Base-by-base conservation (phyloP, 768 basidiomycete species). In the Macrolepiota fuliginosa region DNA sequence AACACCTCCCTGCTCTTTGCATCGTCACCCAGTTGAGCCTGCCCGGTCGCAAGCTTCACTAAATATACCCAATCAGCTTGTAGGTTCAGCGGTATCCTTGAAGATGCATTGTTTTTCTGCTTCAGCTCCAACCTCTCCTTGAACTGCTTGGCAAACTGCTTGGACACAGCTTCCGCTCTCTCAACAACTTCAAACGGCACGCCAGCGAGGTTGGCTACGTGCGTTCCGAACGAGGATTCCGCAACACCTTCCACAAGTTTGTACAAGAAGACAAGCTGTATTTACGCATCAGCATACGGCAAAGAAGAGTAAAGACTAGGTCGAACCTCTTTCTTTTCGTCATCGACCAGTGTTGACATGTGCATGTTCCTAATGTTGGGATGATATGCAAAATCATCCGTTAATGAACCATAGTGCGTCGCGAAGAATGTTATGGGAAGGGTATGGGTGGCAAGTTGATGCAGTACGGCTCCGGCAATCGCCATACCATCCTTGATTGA, bases 381-480 rank as follows among this genome's bases (percentile, higher is more conserved):
- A 69, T 96, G 93, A 67, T 94, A 93, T 2, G 83, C 83, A 71
- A 91, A 98, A 71, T 98, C 96, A 67, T 97, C 93, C 7, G 96
- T 97, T 46, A 98, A 80, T 1, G 94, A 92, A 2, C 94, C 94
- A 66, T 98, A 99, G 74, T 99, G 97, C 0, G 97, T 99, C 37
- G 97, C 96, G 68, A 99, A 99, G 79, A 98, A 97, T 1, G 92
- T 90, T 27, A 98, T 76, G 11, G 96, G 89, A 4, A 97, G 77
- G 0, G 93, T 95, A 68, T 93, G 92, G 0, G 96, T 97, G 1
- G 97, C 94, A 15, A 99, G 83, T 70, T 96, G 87, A 71, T 99
- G 97, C 19, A 98, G 74, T 13, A 98, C 97, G 10, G 96, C 92
- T 58, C 90, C 92, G 49, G 97, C 96, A 66, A 98, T 98, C 6